These are phyloP conservation scores for Synchytrium microbalum DNA, from an alignment of 371 early-diverging fungal species.

Conservation along the genomic window DNA sequence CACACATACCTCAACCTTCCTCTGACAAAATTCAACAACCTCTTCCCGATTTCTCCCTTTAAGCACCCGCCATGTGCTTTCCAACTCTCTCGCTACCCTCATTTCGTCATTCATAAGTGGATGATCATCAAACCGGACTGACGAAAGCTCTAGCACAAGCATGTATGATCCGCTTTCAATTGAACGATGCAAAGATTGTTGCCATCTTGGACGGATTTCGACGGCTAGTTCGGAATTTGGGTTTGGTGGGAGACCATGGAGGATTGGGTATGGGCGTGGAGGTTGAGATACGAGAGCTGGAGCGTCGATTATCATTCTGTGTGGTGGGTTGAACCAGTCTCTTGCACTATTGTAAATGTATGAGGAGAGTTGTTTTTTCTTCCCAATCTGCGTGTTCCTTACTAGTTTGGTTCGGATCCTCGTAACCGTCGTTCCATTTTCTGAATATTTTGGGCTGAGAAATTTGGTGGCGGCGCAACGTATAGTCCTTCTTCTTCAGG, in stretches of 20 bases:
- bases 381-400: neutral
- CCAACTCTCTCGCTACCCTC: slow-evolving; percentile 22
- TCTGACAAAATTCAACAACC: slow-evolving; percentile 25
- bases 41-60: slow-evolving; percentile 20
- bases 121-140: slow-evolving; percentile 27
- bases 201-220: slow-evolving; percentile 2
- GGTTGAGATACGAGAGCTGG: neutral
- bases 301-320: neutral
- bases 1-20: slow-evolving; percentile 26
- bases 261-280: neutral
- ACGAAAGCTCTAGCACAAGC: slow-evolving; percentile 27
- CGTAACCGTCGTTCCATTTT: slow-evolving; percentile 3
- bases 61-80: slow-evolving; percentile 17
- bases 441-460: neutral
- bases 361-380: neutral
- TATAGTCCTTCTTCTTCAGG: slow-evolving; percentile 2
- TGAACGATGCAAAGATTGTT: neutral
- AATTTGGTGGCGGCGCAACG: neutral
- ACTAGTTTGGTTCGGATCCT: slow-evolving; percentile 1
- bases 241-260: neutral
- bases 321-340: neutral
- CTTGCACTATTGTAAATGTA: neutral
- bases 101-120: slow-evolving; percentile 38
- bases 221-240: neutral
- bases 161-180: slow-evolving; percentile 15